Evolutionary conservation across 1,284 basidiomycete genomes (phyloP), one percentile per base, ranked within the genome.

Genomic region (Porogramme epimiltina): DNA sequence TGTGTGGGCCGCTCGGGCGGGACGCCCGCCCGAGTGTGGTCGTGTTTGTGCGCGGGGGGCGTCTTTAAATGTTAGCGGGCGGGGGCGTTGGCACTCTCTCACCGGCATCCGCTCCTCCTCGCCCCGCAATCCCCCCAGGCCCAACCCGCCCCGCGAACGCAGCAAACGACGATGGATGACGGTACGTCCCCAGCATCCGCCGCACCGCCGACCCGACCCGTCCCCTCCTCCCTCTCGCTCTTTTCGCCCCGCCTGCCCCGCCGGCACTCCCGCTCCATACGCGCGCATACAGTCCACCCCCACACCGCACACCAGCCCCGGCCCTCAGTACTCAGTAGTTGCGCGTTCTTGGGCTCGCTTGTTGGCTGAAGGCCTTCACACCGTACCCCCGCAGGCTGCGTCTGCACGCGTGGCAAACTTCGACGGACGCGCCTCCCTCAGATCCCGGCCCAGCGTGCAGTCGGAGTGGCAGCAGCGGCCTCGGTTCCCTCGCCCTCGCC

Each of bases 101-200:
- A 48, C 51, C 56, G 59, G 48, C 52, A 58, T 59, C 50, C 55
- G 45, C 45, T 34, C 37, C 33, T 39, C 56, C 48, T 47, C 58
- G 43, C 55, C 49, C 28, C 53, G 24, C 31, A 37, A 6, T 5
- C 55, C 33, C 18, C 54, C 31, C 33, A 59, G 59, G 49, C 56
- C 49, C 43, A n/a, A 9, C n/a, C 34, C 10, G 34, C n/a, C 34
- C 34, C 34, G 16, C 13, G 9, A 13, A 37, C 34, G 34, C 34
- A 37, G 13, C 10, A 13, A 37, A 46, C 75, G 79, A 74, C 69
- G 72, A 87, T 87, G 85, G 85, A 87, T 84, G 85, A 87, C 81
- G 85, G 85, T 87, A 87, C 85, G 85, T 87, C 74, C 70, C 79
- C 85, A 85, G 76, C 84, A 84, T 84, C 80, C 79, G 73, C 83